Conservation (phyloP, 345 rosid genomes). For the Eucalyptus pauciflora region DNA sequence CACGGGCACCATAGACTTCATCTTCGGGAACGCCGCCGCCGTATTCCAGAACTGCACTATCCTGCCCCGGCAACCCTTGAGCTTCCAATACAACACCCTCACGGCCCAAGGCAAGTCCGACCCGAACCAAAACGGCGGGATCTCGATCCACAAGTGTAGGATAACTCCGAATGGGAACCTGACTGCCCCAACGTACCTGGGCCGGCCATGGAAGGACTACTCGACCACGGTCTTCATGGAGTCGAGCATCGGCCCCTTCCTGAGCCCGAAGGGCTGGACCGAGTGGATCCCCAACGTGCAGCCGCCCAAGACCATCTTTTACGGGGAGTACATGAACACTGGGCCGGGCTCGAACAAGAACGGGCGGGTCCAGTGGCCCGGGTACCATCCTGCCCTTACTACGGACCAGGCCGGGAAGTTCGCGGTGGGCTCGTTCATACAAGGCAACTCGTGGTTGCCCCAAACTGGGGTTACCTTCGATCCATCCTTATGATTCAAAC, state of each 20-base stretch:
- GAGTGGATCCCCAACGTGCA: conserved; percentile 42
- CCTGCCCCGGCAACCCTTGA: conserved; percentile 28
- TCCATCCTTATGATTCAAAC: conserved; percentile 7
- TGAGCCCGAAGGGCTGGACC: conserved; percentile 49
- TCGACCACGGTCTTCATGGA: conserved; percentile 73
- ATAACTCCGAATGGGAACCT: conserved; percentile 19
- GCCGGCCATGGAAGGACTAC: conserved; percentile 66
- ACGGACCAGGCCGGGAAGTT: conserved; percentile 29
- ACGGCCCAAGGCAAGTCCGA: not conserved
- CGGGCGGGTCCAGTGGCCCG: conserved; percentile 45
- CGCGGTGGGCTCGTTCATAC: conserved; percentile 30
- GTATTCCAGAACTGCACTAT: conserved; percentile 57
- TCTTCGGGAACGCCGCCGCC: conserved; percentile 63
- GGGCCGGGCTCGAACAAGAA: conserved; percentile 33
- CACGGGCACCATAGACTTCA: conserved; percentile 73
- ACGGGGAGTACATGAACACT: conserved; percentile 52
- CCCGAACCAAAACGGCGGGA: not conserved
- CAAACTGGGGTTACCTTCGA: conserved; percentile 16
- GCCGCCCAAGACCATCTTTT: conserved; percentile 53
- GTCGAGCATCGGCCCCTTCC: conserved; percentile 29
- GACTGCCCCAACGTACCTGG: conserved; percentile 41
- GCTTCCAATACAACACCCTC: not conserved
- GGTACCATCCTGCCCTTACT: conserved; percentile 30
- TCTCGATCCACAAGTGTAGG: not conserved
- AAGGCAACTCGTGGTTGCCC: conserved; percentile 51